Conservation (phyloP, 352 stramenopile species). For the Globisporangium spiculum region DNA sequence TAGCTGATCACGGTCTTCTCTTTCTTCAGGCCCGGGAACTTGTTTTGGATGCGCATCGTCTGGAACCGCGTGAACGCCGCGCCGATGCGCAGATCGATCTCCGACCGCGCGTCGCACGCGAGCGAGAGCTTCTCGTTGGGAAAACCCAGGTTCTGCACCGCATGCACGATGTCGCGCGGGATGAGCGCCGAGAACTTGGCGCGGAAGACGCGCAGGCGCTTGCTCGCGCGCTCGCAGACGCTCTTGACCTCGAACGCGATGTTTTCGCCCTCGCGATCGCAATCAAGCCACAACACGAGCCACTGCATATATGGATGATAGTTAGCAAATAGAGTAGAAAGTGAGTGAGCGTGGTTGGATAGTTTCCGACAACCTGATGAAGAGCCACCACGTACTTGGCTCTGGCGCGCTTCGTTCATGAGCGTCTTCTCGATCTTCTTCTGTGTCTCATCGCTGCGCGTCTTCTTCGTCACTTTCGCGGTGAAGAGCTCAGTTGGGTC, state of each 20-base stretch:
- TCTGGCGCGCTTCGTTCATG: constrained; percentile 73
- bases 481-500: constrained; percentile 94
- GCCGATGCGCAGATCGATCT: constrained; percentile 95
- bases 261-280: constrained; percentile 99
- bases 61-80: constrained; percentile 95
- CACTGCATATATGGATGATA: constrained; percentile 37
- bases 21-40: constrained; percentile 68
- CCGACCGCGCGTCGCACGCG: constrained; percentile 89
- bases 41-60: constrained; percentile 90
- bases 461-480: constrained; percentile 81
- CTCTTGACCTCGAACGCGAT: constrained; percentile 97
- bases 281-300: constrained; percentile 99
- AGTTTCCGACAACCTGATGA: background rate
- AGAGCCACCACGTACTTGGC: constrained; percentile 38
- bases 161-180: constrained; percentile 86
- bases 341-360: background rate
- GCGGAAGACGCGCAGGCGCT: constrained; percentile 74
- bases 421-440: constrained; percentile 91
- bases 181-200: constrained; percentile 94
- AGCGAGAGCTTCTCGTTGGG: constrained; percentile 84
- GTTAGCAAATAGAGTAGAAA: background rate
- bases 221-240: constrained; percentile 81
- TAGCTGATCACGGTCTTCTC: constrained; percentile 95
- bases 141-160: constrained; percentile 73
- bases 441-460: constrained; percentile 80